phyloP scores from a whole-genome alignment of 2,329 filamentous ascomycete genomes.

The Chaetomium strumarium region DNA sequence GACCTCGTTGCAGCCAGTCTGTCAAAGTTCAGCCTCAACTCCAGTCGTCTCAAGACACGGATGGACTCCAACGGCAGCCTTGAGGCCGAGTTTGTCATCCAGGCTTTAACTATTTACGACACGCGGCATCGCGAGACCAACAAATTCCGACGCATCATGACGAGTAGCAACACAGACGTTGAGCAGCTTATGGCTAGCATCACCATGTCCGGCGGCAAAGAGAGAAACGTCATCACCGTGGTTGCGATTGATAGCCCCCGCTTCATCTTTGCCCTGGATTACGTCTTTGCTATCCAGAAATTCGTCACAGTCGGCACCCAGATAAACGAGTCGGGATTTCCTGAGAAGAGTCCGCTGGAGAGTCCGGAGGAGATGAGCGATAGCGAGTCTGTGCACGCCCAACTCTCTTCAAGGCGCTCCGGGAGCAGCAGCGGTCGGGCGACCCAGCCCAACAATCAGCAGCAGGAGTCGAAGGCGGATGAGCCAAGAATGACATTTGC shows the following conservation, averaged over 20 bases:
- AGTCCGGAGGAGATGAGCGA: slow-evolving; percentile 52
- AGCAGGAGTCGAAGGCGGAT: slow-evolving; percentile 24
- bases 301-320: slow-evolving; percentile 72
- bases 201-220: slow-evolving; percentile 79
- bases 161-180: slow-evolving; percentile 86
- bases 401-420: slow-evolving; percentile 35
- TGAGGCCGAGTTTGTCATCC: slow-evolving; percentile 87
- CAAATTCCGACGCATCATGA: slow-evolving; percentile 98
- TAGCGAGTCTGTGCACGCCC: slow-evolving; percentile 49
- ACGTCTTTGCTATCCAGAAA: slow-evolving; percentile 81
- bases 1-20: slow-evolving; percentile 74
- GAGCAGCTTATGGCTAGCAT: slow-evolving; percentile 98
- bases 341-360: slow-evolving; percentile 50
- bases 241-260: slow-evolving; percentile 91
- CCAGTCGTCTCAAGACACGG: slow-evolving; percentile 83
- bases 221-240: slow-evolving; percentile 80
- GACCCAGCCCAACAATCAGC: slow-evolving; percentile 7
- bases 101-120: slow-evolving; percentile 91
- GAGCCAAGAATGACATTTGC: slow-evolving; percentile 64
- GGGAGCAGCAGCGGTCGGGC: slow-evolving; percentile 22
- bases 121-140: slow-evolving; percentile 84
- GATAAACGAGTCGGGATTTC: slow-evolving; percentile 52
- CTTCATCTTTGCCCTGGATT: slow-evolving; percentile 92
- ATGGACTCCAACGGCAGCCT: slow-evolving; percentile 89
- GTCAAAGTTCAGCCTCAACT: slow-evolving; percentile 89